Percentiles rank a stretch among this genome's conserved stretches.
Evolutionary conservation across 345 rosid genomes (phyloP).

Genomic region (Aurinia saxatilis): DNA sequence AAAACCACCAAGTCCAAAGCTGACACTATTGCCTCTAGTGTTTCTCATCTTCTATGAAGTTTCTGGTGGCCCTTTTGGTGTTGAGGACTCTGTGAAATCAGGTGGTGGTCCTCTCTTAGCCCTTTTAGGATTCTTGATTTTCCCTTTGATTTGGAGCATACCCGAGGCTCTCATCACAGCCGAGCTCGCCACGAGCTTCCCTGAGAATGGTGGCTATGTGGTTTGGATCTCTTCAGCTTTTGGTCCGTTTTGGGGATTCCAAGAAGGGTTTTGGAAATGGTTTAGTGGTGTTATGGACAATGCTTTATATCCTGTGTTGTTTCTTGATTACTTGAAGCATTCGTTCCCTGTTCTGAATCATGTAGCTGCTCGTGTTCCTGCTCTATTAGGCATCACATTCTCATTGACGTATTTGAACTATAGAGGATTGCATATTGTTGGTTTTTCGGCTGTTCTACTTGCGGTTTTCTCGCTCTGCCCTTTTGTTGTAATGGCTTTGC

Average conservation of each 20-base stretch:
- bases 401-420: constrained; percentile 80
- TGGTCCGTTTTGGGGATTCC: constrained; percentile 94
- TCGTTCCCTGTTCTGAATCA: constrained; percentile 58
- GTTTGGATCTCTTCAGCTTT: constrained; percentile 89
- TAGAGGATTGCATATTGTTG: constrained; percentile 82
- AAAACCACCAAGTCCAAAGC: constrained; percentile 48
- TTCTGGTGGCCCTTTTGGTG: constrained; percentile 95
- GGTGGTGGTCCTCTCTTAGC: constrained; percentile 90
- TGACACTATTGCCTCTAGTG: constrained; percentile 67
- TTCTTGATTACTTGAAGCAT: constrained; percentile 88
- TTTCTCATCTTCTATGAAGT: constrained; percentile 93
- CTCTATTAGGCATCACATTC: constrained; percentile 64
- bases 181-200: constrained; percentile 90
- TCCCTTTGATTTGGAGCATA: constrained; percentile 86
- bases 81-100: constrained; percentile 79
- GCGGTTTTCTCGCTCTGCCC: constrained; percentile 73
- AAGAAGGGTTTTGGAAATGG: constrained; percentile 98
- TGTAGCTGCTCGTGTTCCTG: constrained; percentile 61
- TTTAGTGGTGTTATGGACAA: constrained; percentile 96
- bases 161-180: constrained; percentile 93
- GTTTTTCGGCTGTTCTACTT: constrained; percentile 63
- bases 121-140: constrained; percentile 69
- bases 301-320: constrained; percentile 83
- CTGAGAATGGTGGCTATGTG: constrained; percentile 88
- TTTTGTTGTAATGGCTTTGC: constrained; percentile 60